Percentiles rank a stretch among this genome's conserved stretches.
Evolutionary conservation across 768 basidiomycete genomes (phyloP).

Genomic region (Neoboletus subvelutipes): DNA sequence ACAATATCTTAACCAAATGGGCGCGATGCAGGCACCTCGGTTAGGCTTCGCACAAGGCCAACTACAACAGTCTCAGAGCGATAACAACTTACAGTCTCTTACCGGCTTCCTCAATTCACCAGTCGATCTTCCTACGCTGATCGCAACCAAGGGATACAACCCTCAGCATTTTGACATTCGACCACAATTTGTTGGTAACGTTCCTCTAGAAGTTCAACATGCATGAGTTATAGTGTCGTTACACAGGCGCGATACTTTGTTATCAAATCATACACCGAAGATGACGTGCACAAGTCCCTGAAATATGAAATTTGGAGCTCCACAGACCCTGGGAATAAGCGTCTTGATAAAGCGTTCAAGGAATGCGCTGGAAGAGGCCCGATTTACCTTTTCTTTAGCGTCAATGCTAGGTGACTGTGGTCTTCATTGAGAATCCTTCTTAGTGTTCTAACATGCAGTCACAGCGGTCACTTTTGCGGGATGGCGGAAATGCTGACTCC

Average conservation of each 20-base stretch:
- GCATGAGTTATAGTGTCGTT: conserved; percentile 8
- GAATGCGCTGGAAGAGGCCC: conserved; percentile 90
- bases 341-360: conserved; percentile 96
- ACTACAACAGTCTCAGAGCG: conserved; percentile 28
- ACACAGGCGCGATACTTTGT: conserved; percentile 91
- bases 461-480: conserved; percentile 94
- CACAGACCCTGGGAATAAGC: conserved; percentile 95
- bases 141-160: conserved; percentile 89
- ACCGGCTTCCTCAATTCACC: conserved; percentile 59
- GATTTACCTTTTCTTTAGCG: conserved; percentile 97
- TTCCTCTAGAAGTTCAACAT: neutral
- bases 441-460: conserved; percentile 10
- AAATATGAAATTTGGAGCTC: conserved; percentile 99
- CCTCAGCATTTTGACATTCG: conserved; percentile 79
- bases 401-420: conserved; percentile 72
- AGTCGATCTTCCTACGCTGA: conserved; percentile 82
- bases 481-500: conserved; percentile 98
- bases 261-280: conserved; percentile 99
- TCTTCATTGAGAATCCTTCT: neutral
- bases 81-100: conserved; percentile 37
- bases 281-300: conserved; percentile 97
- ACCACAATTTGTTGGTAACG: conserved; percentile 65
- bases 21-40: conserved; percentile 35
- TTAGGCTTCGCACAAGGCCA: conserved; percentile 38
- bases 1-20: conserved; percentile 66